Conservation (phyloP, 1,284 basidiomycete species). For the Tilletia walkeri region DNA sequence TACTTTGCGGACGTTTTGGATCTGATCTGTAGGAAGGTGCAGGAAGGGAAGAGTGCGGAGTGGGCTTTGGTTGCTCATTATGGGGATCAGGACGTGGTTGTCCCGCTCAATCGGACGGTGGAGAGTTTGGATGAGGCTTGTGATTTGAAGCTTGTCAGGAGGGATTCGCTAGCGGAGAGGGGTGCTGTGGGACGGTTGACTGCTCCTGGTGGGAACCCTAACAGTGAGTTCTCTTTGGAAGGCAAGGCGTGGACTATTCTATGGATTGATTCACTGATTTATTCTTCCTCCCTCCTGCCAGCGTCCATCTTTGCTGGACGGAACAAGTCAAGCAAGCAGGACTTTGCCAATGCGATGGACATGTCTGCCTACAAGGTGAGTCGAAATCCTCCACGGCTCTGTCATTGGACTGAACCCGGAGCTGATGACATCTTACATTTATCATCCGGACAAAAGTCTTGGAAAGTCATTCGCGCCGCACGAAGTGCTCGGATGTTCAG, state of each 20-base stretch:
- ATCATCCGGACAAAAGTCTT: constrained; percentile 18
- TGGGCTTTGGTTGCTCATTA: constrained; percentile 39
- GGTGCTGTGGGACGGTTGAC: constrained; percentile 56
- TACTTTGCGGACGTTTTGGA: constrained; percentile 96
- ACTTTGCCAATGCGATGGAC: constrained; percentile 17
- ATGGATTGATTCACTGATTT: constrained; percentile 64
- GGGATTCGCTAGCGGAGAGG: constrained; percentile 49
- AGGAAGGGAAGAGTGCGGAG: constrained; percentile 40
- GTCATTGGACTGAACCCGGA: background rate
- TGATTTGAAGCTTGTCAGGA: constrained; percentile 78
- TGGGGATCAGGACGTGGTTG: constrained; percentile 63
- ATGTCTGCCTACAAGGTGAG: constrained; percentile 18
- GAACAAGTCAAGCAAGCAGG: constrained; percentile 13
- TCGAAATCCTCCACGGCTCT: background rate
- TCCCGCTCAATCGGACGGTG: constrained; percentile 92
- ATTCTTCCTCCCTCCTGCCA: constrained; percentile 2
- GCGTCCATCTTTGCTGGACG: constrained; percentile 9
- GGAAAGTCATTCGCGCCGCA: constrained; percentile 63
- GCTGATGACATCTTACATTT: background rate
- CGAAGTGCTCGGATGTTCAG: constrained; percentile 82
- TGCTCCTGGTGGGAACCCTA: constrained; percentile 74
- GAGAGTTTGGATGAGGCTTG: constrained; percentile 82
- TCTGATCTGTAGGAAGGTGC: constrained; percentile 48
- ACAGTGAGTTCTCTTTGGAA: constrained; percentile 59
- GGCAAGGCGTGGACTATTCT: constrained; percentile 60